phyloP scores from a whole-genome alignment of 73 alveolate genomes.

The Effrenium voratum region DNA sequence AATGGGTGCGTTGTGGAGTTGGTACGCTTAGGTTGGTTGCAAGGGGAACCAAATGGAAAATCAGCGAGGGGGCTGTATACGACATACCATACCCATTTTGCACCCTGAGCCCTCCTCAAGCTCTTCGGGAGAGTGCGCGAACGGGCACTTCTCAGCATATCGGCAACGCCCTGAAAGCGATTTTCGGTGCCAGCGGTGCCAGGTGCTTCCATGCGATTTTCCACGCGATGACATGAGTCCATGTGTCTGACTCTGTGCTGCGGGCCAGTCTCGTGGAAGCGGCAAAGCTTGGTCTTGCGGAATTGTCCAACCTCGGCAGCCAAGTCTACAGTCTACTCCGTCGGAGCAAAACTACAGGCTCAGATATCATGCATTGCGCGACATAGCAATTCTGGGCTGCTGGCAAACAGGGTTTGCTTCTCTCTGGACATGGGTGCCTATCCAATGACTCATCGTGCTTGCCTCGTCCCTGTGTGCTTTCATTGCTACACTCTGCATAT shows the following conservation, averaged over 20 bases:
- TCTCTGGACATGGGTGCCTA: constrained; percentile 55
- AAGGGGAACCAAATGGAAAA: background rate
- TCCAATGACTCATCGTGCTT: background rate
- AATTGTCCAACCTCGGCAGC: constrained; percentile 73
- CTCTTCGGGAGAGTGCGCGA: constrained; percentile 57
- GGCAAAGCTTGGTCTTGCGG: constrained; percentile 88
- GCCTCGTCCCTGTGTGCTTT: background rate
- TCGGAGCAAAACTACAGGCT: no score
- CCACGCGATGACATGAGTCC: background rate
- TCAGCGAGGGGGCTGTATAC: background rate
- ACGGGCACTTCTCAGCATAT: constrained; percentile 74
- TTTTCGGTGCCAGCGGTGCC: background rate
- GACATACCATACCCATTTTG: background rate
- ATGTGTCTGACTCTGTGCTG: background rate
- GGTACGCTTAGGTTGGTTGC: no score
- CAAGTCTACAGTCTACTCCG: no score
- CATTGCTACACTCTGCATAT: no score
- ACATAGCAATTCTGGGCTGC: background rate
- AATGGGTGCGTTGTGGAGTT: background rate
- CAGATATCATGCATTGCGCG: background rate
- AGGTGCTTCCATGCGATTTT: background rate
- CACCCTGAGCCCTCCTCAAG: constrained; percentile 34
- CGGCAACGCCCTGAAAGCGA: constrained; percentile 63
- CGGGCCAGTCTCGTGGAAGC: constrained; percentile 83
- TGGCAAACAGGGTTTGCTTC: constrained; percentile 71